phyloP scores from a whole-genome alignment of 495 filamentous ascomycete genomes.

The Clavariopsis aquatica region DNA sequence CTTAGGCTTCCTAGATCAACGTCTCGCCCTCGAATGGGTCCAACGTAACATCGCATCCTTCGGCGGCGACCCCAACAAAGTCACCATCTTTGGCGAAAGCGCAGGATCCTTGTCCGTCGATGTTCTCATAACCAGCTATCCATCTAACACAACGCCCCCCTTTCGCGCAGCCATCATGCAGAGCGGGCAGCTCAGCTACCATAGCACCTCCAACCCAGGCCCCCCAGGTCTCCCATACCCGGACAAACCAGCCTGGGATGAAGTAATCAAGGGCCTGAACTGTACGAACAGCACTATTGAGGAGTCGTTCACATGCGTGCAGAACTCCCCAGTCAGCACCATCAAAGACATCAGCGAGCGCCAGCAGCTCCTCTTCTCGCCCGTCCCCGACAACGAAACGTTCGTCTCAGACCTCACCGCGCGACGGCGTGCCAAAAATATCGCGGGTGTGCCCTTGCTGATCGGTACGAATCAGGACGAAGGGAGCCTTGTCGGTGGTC shows the following conservation, averaged over 20 bases:
- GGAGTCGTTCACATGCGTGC: neutral
- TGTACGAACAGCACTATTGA: neutral
- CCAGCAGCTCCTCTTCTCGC: neutral
- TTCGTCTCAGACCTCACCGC: neutral
- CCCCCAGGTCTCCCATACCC: neutral
- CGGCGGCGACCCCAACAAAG: constrained; percentile 27
- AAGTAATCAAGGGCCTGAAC: neutral
- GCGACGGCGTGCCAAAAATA: neutral
- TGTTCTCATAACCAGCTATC: constrained; percentile 21
- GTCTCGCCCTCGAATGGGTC: constrained; percentile 21
- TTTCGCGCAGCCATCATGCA: constrained; percentile 29
- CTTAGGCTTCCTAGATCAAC: constrained; percentile 27
- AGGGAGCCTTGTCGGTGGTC: neutral
- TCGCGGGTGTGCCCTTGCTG: neutral
- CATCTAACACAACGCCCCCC: constrained; percentile 20
- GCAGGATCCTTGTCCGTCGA: constrained; percentile 28
- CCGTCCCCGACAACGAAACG: neutral
- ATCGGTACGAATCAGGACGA: neutral
- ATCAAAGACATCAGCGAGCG: neutral
- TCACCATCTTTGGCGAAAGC: constrained; percentile 24
- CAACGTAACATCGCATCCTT: constrained; percentile 27
- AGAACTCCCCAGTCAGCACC: too few species aligned
- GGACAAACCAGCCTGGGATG: neutral
- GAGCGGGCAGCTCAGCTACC: neutral
- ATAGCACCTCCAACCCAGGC: neutral